phyloP scores from a whole-genome alignment of 306 rosid genomes.

The Dalbergia oliveri region DNA sequence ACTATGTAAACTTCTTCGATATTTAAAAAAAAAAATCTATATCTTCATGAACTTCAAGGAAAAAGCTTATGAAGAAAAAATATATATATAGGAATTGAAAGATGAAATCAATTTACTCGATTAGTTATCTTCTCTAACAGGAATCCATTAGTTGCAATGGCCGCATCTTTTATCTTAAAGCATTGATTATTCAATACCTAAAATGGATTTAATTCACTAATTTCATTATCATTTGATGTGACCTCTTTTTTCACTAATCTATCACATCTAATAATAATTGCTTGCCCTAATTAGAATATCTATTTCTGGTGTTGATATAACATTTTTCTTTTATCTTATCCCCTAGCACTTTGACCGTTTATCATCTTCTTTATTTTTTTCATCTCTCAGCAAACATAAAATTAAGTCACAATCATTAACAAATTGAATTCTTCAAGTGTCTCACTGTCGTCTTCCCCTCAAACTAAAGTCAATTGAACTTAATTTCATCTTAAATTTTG shows the following conservation, averaged over 20 bases:
- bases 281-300: too few species aligned
- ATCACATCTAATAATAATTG: too few species aligned
- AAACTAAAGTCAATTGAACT: slow-evolving; percentile 15
- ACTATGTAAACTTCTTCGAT: not conserved
- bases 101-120: not conserved
- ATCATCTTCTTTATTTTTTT: not conserved
- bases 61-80: not conserved
- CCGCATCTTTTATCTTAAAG: not conserved
- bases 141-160: not conserved
- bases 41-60: not conserved
- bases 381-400: not conserved
- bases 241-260: too few species aligned
- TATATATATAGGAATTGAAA: not conserved
- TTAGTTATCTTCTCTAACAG: not conserved
- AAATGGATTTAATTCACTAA: too few species aligned
- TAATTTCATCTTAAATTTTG: slow-evolving; percentile 3
- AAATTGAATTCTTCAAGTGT: not conserved
- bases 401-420: not conserved
- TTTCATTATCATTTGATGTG: too few species aligned
- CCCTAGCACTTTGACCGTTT: slow-evolving; percentile 6
- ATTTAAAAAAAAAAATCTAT: not conserved
- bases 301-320: too few species aligned
- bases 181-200: too few species aligned
- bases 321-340: not conserved
- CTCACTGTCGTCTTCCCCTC: not conserved